A percentile compares a stretch with the other conserved stretches of the same genome.
Conservation (phyloP, 2,329 filamentous ascomycete species). For the Scedosporium boydii region DNA sequence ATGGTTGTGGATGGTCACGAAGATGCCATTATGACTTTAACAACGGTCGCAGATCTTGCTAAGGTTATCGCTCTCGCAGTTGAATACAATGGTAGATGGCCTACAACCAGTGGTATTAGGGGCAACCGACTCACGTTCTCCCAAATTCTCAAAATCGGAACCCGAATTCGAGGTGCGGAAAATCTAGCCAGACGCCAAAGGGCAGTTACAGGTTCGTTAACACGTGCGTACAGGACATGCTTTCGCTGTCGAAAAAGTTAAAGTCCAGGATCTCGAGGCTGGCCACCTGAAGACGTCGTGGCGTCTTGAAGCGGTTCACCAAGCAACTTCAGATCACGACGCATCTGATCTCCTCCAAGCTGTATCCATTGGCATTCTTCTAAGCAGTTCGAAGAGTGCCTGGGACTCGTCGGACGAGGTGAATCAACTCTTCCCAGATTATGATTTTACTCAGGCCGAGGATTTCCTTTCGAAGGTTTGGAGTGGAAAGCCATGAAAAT, state of each 20-base stretch:
- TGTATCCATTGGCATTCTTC: conserved; percentile 23
- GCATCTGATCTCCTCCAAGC: conserved; percentile 13
- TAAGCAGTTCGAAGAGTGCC: conserved; percentile 21
- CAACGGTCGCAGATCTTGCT: conserved; percentile 32
- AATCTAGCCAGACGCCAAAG: background rate
- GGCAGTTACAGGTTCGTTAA: background rate
- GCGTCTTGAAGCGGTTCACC: background rate
- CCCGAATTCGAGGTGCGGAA: conserved; percentile 28
- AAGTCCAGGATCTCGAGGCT: conserved; percentile 34
- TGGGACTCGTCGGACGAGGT: conserved; percentile 32
- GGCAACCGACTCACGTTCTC: conserved; percentile 24
- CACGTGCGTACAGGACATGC: background rate
- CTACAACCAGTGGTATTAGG: conserved; percentile 27
- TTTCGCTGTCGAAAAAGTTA: conserved; percentile 31
- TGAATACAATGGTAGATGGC: conserved; percentile 34
- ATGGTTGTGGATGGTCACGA: conserved; percentile 32
- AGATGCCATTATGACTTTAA: conserved; percentile 31
- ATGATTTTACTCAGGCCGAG: conserved; percentile 28
- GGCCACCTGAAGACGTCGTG: conserved; percentile 16
- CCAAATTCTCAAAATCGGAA: conserved; percentile 28
- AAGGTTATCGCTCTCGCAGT: conserved; percentile 28
- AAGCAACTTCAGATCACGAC: conserved; percentile 13
- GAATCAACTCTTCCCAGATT: conserved; percentile 34
- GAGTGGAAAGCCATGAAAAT: conserved; percentile 19
- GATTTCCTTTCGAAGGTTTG: conserved; percentile 31